phyloP scores from a whole-genome alignment of 208 protist genomes.

The Leishmania arabica region DNA sequence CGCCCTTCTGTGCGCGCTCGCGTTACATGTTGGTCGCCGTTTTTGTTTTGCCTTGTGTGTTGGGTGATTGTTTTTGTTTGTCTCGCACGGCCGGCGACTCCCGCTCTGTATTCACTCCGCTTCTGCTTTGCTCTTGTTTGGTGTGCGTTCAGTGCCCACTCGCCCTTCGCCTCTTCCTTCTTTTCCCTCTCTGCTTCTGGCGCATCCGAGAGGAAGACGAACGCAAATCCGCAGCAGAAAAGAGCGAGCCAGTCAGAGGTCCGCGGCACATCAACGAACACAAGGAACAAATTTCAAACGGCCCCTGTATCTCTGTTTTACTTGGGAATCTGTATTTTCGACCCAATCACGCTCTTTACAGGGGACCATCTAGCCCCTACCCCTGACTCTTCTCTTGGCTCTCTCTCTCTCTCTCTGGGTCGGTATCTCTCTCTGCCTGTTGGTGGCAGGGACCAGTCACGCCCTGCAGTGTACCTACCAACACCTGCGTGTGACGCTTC shows the following conservation, averaged over 20 bases:
- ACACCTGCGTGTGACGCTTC: neutral
- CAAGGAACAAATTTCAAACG: neutral
- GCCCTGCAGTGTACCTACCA: neutral
- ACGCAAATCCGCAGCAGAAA: neutral
- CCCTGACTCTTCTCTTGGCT: constrained; percentile 3
- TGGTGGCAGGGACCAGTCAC: neutral
- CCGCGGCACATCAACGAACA: constrained; percentile 3
- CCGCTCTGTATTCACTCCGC: neutral
- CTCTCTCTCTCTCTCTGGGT: constrained; percentile 10
- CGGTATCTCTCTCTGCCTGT: neutral
- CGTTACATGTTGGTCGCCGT: neutral
- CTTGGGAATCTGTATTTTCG: neutral
- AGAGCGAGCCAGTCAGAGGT: neutral
- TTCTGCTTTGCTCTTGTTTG: neutral
- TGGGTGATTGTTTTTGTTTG: neutral
- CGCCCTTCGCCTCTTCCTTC: neutral
- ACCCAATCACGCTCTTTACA: neutral
- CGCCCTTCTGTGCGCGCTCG: neutral
- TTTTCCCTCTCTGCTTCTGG: neutral
- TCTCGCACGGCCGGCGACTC: neutral
- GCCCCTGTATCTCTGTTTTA: neutral
- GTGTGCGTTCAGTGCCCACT: neutral
- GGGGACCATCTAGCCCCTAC: neutral
- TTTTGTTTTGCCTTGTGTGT: neutral
- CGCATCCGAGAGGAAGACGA: neutral